These are phyloP conservation scores for Mastigamoeba balamuthi DNA, from an alignment of 78 protist species.

Conservation along the genomic window DNA sequence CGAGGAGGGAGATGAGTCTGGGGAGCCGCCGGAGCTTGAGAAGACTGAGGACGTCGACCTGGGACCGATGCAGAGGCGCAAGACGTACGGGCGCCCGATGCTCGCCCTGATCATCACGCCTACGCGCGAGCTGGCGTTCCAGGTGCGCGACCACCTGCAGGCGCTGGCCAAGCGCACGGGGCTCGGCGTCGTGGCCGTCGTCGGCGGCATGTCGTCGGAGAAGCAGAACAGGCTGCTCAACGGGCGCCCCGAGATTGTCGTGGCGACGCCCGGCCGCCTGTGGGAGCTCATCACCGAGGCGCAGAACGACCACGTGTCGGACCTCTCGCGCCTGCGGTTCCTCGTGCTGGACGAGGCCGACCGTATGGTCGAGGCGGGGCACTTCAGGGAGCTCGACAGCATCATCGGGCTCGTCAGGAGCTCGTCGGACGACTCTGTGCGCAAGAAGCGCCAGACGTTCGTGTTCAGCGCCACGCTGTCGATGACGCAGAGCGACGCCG, in stretches of 20 bases:
- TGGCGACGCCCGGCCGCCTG: constrained; percentile 74
- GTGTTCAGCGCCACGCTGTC: constrained; percentile 40
- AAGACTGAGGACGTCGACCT: not conserved
- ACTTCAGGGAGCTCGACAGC: constrained; percentile 43
- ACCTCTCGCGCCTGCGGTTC: constrained; percentile 16
- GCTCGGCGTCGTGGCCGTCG: constrained; percentile 30
- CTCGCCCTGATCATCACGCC: constrained; percentile 32
- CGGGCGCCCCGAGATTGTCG: constrained; percentile 60
- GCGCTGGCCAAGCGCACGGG: constrained; percentile 17
- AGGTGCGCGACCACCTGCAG: constrained; percentile 37
- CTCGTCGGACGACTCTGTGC: not conserved
- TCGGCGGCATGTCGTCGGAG: constrained; percentile 65
- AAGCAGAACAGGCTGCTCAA: constrained; percentile 51
- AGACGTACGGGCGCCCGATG: not conserved
- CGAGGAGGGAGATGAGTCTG: not conserved
- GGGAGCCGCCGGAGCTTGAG: no score
- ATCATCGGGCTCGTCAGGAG: constrained; percentile 26
- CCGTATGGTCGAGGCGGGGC: constrained; percentile 63
- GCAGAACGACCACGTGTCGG: constrained; percentile 7
- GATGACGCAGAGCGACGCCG: not conserved
- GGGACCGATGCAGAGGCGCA: not conserved
- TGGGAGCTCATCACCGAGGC: constrained; percentile 55
- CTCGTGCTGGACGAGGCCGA: constrained; percentile 78
- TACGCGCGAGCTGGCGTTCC: constrained; percentile 51
- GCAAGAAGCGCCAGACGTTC: constrained; percentile 37